Evolutionary conservation across 2,329 filamentous ascomycete species (phyloP).

Genomic region (Cordyceps cateniannulata): DNA sequence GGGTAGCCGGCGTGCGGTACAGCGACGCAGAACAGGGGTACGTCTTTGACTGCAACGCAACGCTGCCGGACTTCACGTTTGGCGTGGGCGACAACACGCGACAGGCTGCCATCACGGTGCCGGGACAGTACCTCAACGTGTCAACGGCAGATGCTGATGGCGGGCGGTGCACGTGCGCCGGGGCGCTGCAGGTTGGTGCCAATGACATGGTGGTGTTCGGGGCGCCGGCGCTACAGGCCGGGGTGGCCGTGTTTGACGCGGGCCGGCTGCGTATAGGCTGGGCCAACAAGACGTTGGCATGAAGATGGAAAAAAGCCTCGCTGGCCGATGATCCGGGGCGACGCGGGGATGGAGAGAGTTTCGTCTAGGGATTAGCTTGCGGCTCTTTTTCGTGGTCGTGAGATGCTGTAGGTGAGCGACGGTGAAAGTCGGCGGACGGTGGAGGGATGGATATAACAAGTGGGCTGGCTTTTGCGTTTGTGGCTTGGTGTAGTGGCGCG

Average conservation of each 20-base stretch:
- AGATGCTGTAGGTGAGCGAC: background rate
- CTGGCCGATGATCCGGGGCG: background rate
- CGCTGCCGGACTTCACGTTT: conserved; percentile 36
- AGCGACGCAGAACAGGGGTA: conserved; percentile 20
- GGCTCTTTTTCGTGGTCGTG: background rate
- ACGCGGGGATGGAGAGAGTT: too few species aligned
- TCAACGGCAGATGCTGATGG: background rate
- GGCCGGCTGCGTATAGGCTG: background rate
- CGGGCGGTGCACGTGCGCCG: background rate
- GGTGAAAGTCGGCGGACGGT: background rate
- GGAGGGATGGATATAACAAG: background rate
- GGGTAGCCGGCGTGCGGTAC: background rate
- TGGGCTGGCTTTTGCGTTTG: background rate
- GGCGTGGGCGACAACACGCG: conserved; percentile 37
- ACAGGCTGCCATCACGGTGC: conserved; percentile 20
- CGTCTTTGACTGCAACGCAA: conserved; percentile 36
- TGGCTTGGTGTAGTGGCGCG: background rate
- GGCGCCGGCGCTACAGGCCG: conserved; percentile 5
- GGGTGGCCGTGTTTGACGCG: conserved; percentile 7
- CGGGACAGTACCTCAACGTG: background rate
- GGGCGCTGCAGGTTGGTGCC: conserved; percentile 2
- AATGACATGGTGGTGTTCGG: conserved; percentile 8
- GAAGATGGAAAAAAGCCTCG: background rate
- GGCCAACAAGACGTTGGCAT: conserved; percentile 11
- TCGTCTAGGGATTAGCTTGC: background rate